phyloP scores from a whole-genome alignment of 768 basidiomycete genomes.

The Lanmaoa pseudosensibilis region DNA sequence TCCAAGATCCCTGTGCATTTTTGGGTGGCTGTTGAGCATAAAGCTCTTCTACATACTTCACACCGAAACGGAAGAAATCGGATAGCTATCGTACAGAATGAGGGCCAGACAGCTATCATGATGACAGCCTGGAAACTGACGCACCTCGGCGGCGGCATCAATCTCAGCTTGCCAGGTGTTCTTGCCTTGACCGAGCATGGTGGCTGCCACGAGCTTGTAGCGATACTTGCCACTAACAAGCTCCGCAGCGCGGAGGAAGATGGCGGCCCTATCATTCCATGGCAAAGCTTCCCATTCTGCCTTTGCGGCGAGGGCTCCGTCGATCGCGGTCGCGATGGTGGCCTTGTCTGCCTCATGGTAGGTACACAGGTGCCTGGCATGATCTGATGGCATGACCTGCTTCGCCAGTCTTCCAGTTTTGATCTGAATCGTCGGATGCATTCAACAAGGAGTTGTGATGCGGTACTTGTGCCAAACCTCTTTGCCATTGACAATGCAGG shows the following conservation, averaged over 20 bases:
- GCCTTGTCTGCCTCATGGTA: conserved; percentile 88
- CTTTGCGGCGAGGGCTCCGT: conserved; percentile 85
- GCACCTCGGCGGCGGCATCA: conserved; percentile 95
- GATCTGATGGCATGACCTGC: conserved; percentile 85
- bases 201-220: conserved; percentile 92
- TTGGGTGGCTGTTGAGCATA: conserved; percentile 87
- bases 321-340: conserved; percentile 76
- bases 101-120: neutral
- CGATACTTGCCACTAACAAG: conserved; percentile 94
- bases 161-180: conserved; percentile 99
- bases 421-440: conserved; percentile 46
- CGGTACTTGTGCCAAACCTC: conserved; percentile 47
- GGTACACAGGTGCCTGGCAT: conserved; percentile 74
- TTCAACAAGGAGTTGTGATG: conserved; percentile 4
- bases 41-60: conserved; percentile 94
- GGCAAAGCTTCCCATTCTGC: conserved; percentile 90
- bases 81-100: conserved; percentile 48
- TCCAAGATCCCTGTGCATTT: conserved; percentile 89
- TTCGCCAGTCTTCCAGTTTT: conserved; percentile 76
- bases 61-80: conserved; percentile 96
- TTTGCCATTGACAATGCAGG: conserved; percentile 89
- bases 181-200: conserved; percentile 98
- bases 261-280: conserved; percentile 96
- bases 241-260: conserved; percentile 98
- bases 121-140: conserved; percentile 18